Evolutionary conservation across 2,329 filamentous ascomycete species (phyloP).

Genomic region (Sporothrix brasiliensis): DNA sequence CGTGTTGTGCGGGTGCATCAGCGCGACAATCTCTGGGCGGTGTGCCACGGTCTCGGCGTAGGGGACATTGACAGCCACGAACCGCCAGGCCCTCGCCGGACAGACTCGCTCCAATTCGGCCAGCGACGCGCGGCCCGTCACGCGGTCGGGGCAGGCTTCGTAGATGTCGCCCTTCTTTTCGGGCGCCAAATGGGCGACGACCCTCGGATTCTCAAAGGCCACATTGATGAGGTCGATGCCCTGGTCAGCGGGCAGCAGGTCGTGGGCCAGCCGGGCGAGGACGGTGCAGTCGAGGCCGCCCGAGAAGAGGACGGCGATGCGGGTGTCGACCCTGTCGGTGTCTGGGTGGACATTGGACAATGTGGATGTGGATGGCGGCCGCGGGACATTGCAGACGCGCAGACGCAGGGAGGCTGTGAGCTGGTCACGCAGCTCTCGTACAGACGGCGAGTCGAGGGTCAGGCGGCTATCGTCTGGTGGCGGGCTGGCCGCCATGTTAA

Average conservation of each 20-base stretch:
- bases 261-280: conserved; percentile 77
- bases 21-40: conserved; percentile 66
- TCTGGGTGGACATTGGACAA: neutral
- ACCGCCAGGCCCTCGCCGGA: conserved; percentile 74
- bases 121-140: conserved; percentile 80
- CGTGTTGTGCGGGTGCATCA: conserved; percentile 93
- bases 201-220: conserved; percentile 90
- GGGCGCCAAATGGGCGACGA: conserved; percentile 57
- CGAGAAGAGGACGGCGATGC: conserved; percentile 84
- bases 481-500: conserved; percentile 50
- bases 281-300: conserved; percentile 92
- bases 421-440: conserved; percentile 56
- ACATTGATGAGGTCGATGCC: conserved; percentile 90
- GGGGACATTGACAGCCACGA: conserved; percentile 79
- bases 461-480: conserved; percentile 38
- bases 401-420: conserved; percentile 65
- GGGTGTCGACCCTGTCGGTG: conserved; percentile 48
- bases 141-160: conserved; percentile 85
- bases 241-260: conserved; percentile 69
- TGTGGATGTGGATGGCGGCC: conserved; percentile 46
- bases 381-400: conserved; percentile 67
- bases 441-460: conserved; percentile 51
- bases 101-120: conserved; percentile 72
- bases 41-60: conserved; percentile 74
- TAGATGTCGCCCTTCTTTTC: conserved; percentile 54